A percentile compares a stretch with the other conserved stretches of the same genome.
Conservation (phyloP, 139 green algal species). For the Ulvella scutata region DNA sequence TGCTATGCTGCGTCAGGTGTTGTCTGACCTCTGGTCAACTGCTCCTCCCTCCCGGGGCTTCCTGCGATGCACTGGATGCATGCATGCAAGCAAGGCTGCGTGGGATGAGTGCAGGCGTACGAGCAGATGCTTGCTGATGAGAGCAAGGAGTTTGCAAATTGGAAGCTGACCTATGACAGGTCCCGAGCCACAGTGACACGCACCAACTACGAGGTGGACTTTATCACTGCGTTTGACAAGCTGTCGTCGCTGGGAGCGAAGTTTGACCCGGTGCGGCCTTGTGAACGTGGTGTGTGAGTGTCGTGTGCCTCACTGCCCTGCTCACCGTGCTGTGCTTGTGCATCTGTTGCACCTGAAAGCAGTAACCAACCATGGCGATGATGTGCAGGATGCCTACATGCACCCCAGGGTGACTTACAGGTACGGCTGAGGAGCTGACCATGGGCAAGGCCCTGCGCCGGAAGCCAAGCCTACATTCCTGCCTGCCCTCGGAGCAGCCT, state of each 20-base stretch:
- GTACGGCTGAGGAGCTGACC: no score
- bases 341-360: no score
- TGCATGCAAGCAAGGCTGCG: slow-evolving; percentile 7
- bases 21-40: background rate
- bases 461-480: no score
- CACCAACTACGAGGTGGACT: slow-evolving; percentile 68
- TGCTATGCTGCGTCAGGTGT: background rate
- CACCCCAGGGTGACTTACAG: no score
- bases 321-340: no score
- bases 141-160: slow-evolving; percentile 13
- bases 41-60: background rate
- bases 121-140: slow-evolving; percentile 7
- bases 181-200: slow-evolving; percentile 40
- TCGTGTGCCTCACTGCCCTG: no score
- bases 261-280: slow-evolving; percentile 41
- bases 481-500: no score
- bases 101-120: slow-evolving; percentile 8
- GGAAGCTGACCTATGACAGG: slow-evolving; percentile 46
- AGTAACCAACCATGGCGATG: no score
- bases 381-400: no score
- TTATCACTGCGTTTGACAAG: slow-evolving; percentile 39
- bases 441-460: no score
- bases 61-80: slow-evolving; percentile 10
- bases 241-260: slow-evolving; percentile 43
- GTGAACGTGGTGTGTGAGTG: no score